Base-by-base conservation (phyloP, 257 asterid genomes). In the Solanum chilense region DNA sequence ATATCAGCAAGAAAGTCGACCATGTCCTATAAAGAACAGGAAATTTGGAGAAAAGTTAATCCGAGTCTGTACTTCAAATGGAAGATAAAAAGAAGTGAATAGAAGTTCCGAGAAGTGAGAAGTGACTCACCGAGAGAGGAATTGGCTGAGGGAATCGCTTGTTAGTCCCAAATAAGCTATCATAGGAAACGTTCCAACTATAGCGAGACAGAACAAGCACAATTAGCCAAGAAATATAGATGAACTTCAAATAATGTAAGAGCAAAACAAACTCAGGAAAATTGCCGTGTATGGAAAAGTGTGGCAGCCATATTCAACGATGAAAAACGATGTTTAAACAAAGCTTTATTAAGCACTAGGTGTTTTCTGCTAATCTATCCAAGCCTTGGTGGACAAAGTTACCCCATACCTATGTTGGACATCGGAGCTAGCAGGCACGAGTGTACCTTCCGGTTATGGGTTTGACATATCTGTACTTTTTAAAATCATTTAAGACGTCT, bases 1-100 rank as follows among this genome's bases (percentile, higher is more conserved):
- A 91, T 87, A 76, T 95, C 98, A 11, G 91, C 97, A 44, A 95
- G 97, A 88, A 95, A 93, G 87, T 95, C 97, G 15, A 93, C 94
- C 95, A 95, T 95, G 88, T 95, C 97, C 98, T 93, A 91, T 74
- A 62, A 86, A 42, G 83, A 74, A 81, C 42, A 70, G 33, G 80
- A 80, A 62, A 21, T 27, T 76, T 18, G 42, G 81, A 21, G 0
- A 18, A 44, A 25, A 33, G 73, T 89, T 83, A 80, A 80, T 6
- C 16, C 44, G 44, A 88, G 86, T 37, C n/a, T 66, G 64, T 37
- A 25, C 42, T 82, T 77, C 27, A 29, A 41, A 25, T 62, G 13
- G 29, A 64, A 39, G 66, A 88, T 3, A 44, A 86, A 83, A 14
- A 21, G 3, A 1, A 4, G 31, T 60, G 82, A 66, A 20, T 14